A percentile compares a stretch with the other conserved stretches of the same genome.
Evolutionary conservation across 2,329 filamentous ascomycete genomes (phyloP).

Genomic region (Penicillium concentricum): DNA sequence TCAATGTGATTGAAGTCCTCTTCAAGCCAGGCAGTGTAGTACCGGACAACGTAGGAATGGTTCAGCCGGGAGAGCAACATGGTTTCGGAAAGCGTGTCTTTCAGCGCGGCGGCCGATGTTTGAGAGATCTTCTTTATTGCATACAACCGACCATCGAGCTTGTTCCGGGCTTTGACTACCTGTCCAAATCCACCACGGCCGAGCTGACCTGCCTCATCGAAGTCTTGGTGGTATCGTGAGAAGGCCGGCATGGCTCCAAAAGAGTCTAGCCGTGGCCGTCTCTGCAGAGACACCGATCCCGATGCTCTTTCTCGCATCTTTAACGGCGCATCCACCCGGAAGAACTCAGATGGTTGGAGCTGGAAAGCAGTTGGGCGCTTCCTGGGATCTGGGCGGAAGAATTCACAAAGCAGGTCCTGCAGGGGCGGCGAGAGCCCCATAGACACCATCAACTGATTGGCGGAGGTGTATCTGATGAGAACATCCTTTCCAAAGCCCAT

Average conservation of each 20-base stretch:
- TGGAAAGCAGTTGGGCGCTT: constrained; percentile 82
- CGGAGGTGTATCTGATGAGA: constrained; percentile 74
- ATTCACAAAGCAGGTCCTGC: constrained; percentile 74
- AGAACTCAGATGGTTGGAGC: constrained; percentile 55
- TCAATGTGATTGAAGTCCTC: constrained; percentile 51
- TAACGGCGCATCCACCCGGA: constrained; percentile 41
- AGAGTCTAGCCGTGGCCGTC: constrained; percentile 63
- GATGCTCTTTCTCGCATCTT: constrained; percentile 41
- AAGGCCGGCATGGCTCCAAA: constrained; percentile 53
- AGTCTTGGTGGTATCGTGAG: constrained; percentile 84
- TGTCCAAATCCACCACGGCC: constrained; percentile 95
- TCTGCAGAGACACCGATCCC: constrained; percentile 47
- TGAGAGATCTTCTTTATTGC: constrained; percentile 96
- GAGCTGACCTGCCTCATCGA: constrained; percentile 81
- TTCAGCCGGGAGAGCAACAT: constrained; percentile 88
- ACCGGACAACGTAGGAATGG: constrained; percentile 82
- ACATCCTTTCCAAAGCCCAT: constrained; percentile 88
- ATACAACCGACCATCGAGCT: constrained; percentile 88
- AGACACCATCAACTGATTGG: constrained; percentile 68
- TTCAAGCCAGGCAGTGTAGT: constrained; percentile 95
- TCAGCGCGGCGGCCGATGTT: constrained; percentile 64
- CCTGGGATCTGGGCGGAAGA: constrained; percentile 82
- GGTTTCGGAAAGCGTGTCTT: constrained; percentile 75
- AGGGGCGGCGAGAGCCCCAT: constrained; percentile 71
- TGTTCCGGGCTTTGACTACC: constrained; percentile 92